Base-by-base conservation (phyloP, 73 alveolate genomes). In the Paramecium tetraurelia region DNA sequence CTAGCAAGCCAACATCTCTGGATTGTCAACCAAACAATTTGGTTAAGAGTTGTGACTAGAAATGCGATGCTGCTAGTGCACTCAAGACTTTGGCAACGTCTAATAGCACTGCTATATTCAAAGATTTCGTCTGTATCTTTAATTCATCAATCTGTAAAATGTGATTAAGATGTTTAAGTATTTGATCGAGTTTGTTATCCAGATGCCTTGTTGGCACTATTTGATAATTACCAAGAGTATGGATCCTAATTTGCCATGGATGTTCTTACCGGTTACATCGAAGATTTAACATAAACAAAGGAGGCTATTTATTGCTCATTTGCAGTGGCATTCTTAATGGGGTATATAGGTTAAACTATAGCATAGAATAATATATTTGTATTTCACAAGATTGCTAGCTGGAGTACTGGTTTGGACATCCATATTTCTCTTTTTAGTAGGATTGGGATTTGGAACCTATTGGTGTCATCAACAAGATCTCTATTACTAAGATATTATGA, bases 371-470 rank as follows among this genome's bases (percentile, higher is more conserved):
- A 33, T 95, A 20, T 95, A 94, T 44, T 87, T 95, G 86, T 58
- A 92, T 35, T 94, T 95, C 76, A 75, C 95, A 50, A 77, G 98
- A 44, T 84, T 92, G 29, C 88, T 96, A 80, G 98, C 98, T 9
- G 97, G 96, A 22, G 36, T 95, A 35, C 63, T 95, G 33, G 96
- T 95, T 48, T 95, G 95, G 93, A 27, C 92, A 69, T 92, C 96
- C 2, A 92, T 95, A 50, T 70, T 92, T 58, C 93, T 94, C n/a
- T 93, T 92, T 70, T 94, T 95, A 57, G 86, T 85, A 10, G 98
- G 96, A 2, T 71, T 95, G 31, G 87, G 86, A 21, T 22, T 89
- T 27, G 92, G 86, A 40, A 85, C 89, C 5, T 89, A 71, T 71
- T 44, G 86, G 85, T 70, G 94, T 21, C 75, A 89, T 33, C 21